Conservation (phyloP, 2,329 filamentous ascomycete species). For the Aspergillus bombycis region DNA sequence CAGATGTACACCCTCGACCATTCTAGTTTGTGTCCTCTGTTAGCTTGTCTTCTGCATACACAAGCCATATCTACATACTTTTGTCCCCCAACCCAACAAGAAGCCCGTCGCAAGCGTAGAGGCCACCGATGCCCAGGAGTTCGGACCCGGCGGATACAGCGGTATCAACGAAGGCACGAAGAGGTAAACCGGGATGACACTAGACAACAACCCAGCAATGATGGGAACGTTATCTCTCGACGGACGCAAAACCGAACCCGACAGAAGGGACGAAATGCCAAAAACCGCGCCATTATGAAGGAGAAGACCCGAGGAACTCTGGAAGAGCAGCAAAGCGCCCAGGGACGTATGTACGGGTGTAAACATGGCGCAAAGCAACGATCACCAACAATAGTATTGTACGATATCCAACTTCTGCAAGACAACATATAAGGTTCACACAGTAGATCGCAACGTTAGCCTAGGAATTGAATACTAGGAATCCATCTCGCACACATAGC, state of each 20-base stretch:
- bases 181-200: conserved; percentile 45
- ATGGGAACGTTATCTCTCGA: conserved; percentile 48
- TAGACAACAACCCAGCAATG: conserved; percentile 51
- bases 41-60: not conserved
- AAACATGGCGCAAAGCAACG: conserved; percentile 47
- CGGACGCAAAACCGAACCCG: conserved; percentile 45
- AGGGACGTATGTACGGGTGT: conserved; percentile 56
- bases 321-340: conserved; percentile 55
- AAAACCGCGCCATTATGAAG: conserved; percentile 56
- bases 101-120: conserved; percentile 47
- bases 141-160: conserved; percentile 41
- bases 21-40: conserved; percentile 33
- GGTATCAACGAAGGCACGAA: conserved; percentile 51
- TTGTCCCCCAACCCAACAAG: conserved; percentile 56
- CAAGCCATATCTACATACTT: conserved; percentile 40
- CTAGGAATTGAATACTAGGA: not conserved
- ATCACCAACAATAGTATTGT: not conserved
- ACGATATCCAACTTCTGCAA: not conserved
- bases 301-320: conserved; percentile 54
- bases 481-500: not conserved
- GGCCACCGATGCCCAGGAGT: conserved; percentile 38
- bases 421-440: not conserved
- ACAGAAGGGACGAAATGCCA: conserved; percentile 53
- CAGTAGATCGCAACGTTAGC: not conserved
- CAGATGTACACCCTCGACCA: conserved; percentile 57